Evolutionary conservation across 2,329 filamentous ascomycete species (phyloP).

Genomic region (Ceratocystis papillata): DNA sequence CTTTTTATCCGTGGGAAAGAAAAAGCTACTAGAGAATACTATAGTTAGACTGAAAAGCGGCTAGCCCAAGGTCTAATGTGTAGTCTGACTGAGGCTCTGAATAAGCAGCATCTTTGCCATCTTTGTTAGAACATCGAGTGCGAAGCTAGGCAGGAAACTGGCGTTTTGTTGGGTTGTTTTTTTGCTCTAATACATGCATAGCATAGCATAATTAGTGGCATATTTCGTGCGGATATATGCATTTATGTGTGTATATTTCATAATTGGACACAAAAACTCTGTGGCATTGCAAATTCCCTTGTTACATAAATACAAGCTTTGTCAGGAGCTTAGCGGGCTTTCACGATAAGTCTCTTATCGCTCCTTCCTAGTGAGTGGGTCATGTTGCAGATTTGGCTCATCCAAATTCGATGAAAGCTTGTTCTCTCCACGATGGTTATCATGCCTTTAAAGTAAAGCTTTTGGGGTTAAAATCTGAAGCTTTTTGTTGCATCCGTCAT

Average conservation of each 20-base stretch:
- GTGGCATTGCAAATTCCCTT: neutral
- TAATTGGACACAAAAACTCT: neutral
- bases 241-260: neutral
- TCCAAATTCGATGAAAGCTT: neutral
- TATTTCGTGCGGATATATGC: neutral
- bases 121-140: no score
- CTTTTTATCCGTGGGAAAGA: no score
- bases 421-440: neutral
- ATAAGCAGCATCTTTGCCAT: neutral
- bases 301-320: neutral
- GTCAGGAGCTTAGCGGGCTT: neutral
- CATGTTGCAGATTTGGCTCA: neutral
- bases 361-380: neutral
- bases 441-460: no score
- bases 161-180: no score
- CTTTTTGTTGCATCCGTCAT: neutral
- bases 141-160: no score
- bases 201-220: neutral
- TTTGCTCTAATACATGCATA: no score
- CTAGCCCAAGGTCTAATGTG: no score
- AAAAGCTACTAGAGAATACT: no score
- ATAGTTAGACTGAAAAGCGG: no score
- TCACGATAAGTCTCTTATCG: neutral
- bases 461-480: no score
- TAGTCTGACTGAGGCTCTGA: slow-evolving; percentile 4